Conservation (phyloP, 1,284 basidiomycete genomes). For the Cystobasidium pallidum region DNA sequence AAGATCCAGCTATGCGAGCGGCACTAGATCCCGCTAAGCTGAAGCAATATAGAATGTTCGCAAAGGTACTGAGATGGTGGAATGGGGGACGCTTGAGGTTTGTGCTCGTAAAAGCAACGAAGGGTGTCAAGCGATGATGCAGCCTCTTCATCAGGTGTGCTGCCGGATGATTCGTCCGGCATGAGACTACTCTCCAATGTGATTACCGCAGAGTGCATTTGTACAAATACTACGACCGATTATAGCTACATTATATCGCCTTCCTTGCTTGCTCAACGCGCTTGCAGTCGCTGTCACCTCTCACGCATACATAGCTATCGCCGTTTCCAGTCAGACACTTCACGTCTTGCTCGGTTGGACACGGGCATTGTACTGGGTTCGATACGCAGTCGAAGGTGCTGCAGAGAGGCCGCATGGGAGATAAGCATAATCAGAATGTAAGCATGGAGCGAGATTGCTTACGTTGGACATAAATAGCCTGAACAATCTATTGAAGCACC, state of each 20-base stretch:
- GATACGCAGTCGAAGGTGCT: conserved; percentile 43
- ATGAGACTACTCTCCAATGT: no score
- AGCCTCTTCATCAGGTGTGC: no score
- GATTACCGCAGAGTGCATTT: neutral
- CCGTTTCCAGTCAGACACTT: conserved; percentile 30
- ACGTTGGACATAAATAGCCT: conserved; percentile 41
- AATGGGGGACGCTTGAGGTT: conserved; percentile 12
- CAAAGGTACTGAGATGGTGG: conserved; percentile 38
- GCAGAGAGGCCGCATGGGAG: no score
- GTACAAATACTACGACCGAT: neutral
- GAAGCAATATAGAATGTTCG: conserved; percentile 30
- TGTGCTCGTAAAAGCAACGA: conserved; percentile 39
- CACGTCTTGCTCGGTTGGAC: conserved; percentile 34
- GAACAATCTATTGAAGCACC: conserved; percentile 34
- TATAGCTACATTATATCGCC: conserved; percentile 7
- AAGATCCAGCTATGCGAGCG: conserved; percentile 1
- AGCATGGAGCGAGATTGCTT: neutral
- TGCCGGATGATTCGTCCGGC: no score
- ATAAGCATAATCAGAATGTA: neutral
- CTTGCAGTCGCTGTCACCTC: conserved; percentile 36
- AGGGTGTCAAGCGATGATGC: conserved; percentile 22
- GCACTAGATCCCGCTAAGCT: conserved; percentile 30
- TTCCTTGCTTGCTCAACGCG: conserved; percentile 22
- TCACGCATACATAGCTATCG: conserved; percentile 30
- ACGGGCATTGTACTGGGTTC: conserved; percentile 38